These are phyloP conservation scores for Ophiosphaerella narmari DNA, from an alignment of 2,329 filamentous ascomycete genomes.

Conservation along the genomic window DNA sequence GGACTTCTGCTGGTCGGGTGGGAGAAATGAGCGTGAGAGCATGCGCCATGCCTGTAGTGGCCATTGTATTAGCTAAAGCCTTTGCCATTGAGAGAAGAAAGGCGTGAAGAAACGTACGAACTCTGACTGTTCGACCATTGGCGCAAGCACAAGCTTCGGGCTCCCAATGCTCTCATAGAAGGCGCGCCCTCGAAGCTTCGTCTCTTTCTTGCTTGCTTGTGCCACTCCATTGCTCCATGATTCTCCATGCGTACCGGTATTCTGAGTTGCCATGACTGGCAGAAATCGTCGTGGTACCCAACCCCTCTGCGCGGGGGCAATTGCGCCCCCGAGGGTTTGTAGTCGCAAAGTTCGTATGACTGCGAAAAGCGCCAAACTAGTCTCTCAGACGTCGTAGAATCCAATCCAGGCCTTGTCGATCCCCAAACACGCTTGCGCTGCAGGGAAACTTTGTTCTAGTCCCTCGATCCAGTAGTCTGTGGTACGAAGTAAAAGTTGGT, in stretches of 20 bases:
- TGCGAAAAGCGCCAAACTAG: background rate
- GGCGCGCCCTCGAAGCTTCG: constrained; percentile 78
- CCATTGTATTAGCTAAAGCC: constrained; percentile 10
- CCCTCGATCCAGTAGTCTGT: no score
- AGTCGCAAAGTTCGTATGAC: constrained; percentile 25
- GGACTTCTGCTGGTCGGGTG: constrained; percentile 57
- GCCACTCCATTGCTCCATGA: constrained; percentile 10
- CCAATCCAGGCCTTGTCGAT: no score
- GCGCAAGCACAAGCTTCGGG: constrained; percentile 87
- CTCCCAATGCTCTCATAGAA: constrained; percentile 96
- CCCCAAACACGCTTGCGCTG: no score
- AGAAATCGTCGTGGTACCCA: constrained; percentile 12
- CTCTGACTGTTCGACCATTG: constrained; percentile 98
- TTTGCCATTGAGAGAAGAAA: background rate
- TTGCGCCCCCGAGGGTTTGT: constrained; percentile 28
- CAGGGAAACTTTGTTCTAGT: background rate
- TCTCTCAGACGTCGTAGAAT: background rate
- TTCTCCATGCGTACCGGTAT: constrained; percentile 7
- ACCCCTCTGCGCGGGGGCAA: constrained; percentile 15
- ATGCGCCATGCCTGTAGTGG: constrained; percentile 85
- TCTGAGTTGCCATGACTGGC: constrained; percentile 23
- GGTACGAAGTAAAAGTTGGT: no score
- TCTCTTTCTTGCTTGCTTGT: constrained; percentile 15
- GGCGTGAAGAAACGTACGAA: constrained; percentile 67
- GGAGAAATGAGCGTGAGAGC: constrained; percentile 90